Percentiles rank a stretch among this genome's conserved stretches.
Conservation (phyloP, 805 yeast genomes). For the Saturnispora dispora region DNA sequence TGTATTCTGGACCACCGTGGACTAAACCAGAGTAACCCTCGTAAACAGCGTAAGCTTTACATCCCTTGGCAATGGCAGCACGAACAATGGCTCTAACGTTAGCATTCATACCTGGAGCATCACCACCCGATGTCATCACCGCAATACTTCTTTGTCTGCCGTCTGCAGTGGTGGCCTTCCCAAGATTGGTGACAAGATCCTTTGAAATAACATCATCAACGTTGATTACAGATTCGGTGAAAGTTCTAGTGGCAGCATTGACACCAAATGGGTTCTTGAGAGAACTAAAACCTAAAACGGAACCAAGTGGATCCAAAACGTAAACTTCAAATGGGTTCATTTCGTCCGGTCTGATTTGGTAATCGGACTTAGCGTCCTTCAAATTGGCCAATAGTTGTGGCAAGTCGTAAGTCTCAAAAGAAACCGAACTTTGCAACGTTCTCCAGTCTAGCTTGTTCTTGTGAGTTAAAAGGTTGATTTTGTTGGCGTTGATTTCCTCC, state of each 20-base stretch:
- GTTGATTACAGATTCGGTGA: conserved; percentile 1
- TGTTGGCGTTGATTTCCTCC: conserved; percentile 20
- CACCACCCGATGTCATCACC: conserved; percentile 78
- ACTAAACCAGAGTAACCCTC: conserved; percentile 74
- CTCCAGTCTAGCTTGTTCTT: conserved; percentile 39
- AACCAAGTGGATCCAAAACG: conserved; percentile 77
- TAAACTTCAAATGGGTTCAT: conserved; percentile 68
- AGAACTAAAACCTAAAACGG: conserved; percentile 70
- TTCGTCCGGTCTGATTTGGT: conserved; percentile 62
- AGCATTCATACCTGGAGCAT: conserved; percentile 76
- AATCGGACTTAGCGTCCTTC: conserved; percentile 25
- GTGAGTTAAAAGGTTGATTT: conserved; percentile 23
- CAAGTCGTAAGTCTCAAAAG: conserved; percentile 39
- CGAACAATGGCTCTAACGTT: conserved; percentile 67
- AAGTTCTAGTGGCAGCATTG: conserved; percentile 13
- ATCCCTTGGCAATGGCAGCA: conserved; percentile 54
- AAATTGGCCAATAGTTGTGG: conserved; percentile 31
- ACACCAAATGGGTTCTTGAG: conserved; percentile 42
- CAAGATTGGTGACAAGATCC: not conserved
- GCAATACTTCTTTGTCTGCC: conserved; percentile 42
- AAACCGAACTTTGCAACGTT: conserved; percentile 34
- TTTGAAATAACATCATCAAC: conserved; percentile 7
- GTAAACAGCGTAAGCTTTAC: conserved; percentile 57
- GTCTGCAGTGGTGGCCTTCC: not conserved
- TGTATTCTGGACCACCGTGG: conserved; percentile 46